Evolutionary conservation across 768 basidiomycete species (phyloP), one percentile per base, ranked within the genome.

Genomic region (Pleurotus tuber-regium): DNA sequence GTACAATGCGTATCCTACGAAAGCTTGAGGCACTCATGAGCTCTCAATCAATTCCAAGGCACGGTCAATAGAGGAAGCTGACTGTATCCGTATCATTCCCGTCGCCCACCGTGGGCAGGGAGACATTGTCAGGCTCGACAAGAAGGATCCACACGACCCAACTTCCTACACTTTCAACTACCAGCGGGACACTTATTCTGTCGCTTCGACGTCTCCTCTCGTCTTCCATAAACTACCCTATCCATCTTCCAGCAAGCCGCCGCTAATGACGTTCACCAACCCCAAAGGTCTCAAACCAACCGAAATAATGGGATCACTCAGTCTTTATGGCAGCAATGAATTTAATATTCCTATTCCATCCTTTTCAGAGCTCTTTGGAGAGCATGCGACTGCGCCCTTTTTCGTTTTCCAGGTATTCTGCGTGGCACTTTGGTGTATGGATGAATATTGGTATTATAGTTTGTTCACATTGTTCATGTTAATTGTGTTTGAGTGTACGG

Each of bases 401-500:
- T 99, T 99, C 68, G 97, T 99, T 23, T 99, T 99, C 70, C 97
- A 99, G 70, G 71, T 98, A 14, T 98, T 99, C 70, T 98, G 97
- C 57, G 97, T 98, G 1, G 93, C 91, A 0, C 74, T 99, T 8
- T 99, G 97, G 97, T 92, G 89, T 64, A 69, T 99, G 60, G 97
- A 99, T 61, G 97, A 98, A 66, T 99, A 98, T 67, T 98, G 94
- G 95, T 98, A 97, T 67, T 99, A 98, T 76, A 89, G 89, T 51
- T 67, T 99, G 33, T 99, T 99, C 73, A 98, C 97, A 1, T 76
- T 95, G 21, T 98, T 99, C 80, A 99, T 99, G 97, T 77, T 99
- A 29, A 73, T 99, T 41, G 88, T 97, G 56, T 99, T 99, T 64
- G 97, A 99, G 70, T 98, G 95, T 70, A 98, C 97, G 1, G 94